Base-by-base conservation (phyloP, 805 yeast genomes). In the Myxozyma nipponensis region DNA sequence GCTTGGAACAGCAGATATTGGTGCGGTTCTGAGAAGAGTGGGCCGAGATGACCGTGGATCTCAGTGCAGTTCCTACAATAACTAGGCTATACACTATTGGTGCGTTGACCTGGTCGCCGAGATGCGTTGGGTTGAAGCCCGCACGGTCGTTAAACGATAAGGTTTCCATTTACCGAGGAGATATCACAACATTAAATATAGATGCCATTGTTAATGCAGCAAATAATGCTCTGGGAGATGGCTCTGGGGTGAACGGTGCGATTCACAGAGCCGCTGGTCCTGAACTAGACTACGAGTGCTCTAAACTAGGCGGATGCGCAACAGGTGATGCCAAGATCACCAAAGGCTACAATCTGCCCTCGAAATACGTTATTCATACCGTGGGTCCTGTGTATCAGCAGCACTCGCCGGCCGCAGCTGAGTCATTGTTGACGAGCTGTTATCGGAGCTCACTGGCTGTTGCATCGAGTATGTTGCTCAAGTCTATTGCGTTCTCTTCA, bases 181-280 rank as follows among this genome's bases (percentile, higher is more conserved):
- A 54, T 25, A 54, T 54, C 47, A 54, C 58, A 3, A 17, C 10
- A 9, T 15, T 54, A 34, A n/a, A 45, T 2, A 48, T 41, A 24
- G 58, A 54, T 44, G 52, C 58, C n/a, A 47, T 54, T n/a, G 58
- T 52, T 38, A 54, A 54, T 34, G 58, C 58, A 1, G 58, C 58
- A 13, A 54, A 54, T 40, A 42, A 30, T 9, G 26, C 48, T 3
- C 52, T 54, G 19, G 46, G 35, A 18, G 49, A 38, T 24, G 58
- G 58, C 17, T 23, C 50, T 19, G 58, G 58, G 39, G 58, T 54
- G 38, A 46, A 54, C 28, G 58, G 58, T 9, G 58, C 58, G n/a
- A 54, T 54, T 30, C 57, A 54, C 18, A 13, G 38, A 3, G 49
- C 52, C 2, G 58, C 57, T 4, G 58, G 58, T 6, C 52, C 56